Evolutionary conservation across 2,329 filamentous ascomycete genomes (phyloP).

Genomic region (Amesomyces nigricolor): DNA sequence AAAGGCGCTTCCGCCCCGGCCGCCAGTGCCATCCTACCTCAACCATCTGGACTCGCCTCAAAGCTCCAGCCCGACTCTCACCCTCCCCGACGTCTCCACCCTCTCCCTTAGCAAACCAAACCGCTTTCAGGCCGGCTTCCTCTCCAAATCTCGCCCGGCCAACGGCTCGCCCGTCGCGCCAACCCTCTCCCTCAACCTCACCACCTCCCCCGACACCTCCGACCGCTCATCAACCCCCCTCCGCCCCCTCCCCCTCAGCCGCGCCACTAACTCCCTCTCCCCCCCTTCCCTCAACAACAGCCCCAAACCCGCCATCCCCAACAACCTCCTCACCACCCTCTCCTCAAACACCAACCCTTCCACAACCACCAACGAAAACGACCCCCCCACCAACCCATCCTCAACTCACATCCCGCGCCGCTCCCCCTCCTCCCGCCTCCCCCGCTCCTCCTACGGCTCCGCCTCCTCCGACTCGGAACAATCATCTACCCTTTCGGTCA

Average conservation of each 20-base stretch:
- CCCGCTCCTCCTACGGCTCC: conserved; percentile 20
- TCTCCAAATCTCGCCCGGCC: conserved; percentile 50
- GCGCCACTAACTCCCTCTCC: conserved; percentile 46
- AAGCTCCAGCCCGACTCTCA: conserved; percentile 53
- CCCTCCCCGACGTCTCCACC: conserved; percentile 42
- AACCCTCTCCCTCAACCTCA: conserved; percentile 51
- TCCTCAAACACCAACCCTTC: conserved; percentile 43
- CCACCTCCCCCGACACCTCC: conserved; percentile 50
- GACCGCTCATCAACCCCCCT: conserved; percentile 41
- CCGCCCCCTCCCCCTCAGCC: conserved; percentile 45
- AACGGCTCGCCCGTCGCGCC: conserved; percentile 55
- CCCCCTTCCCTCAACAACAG: conserved; percentile 32
- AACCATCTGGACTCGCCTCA: conserved; percentile 44
- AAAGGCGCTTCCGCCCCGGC: conserved; percentile 38
- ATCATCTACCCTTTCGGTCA: too few relatives aligned
- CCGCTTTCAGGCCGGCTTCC: conserved; percentile 83
- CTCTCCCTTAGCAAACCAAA: conserved; percentile 50
- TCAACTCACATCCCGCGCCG: conserved; percentile 23
- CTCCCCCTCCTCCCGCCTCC: conserved; percentile 17
- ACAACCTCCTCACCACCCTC: conserved; percentile 31
- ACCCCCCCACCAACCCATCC: conserved; percentile 21
- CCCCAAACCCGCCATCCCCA: conserved; percentile 30
- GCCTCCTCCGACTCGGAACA: conserved; percentile 40
- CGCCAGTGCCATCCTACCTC: conserved; percentile 47
- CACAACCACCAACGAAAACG: conserved; percentile 34